These are phyloP conservation scores for Nakazawaea pomicola DNA, from an alignment of 805 yeast genomes.

Conservation along the genomic window DNA sequence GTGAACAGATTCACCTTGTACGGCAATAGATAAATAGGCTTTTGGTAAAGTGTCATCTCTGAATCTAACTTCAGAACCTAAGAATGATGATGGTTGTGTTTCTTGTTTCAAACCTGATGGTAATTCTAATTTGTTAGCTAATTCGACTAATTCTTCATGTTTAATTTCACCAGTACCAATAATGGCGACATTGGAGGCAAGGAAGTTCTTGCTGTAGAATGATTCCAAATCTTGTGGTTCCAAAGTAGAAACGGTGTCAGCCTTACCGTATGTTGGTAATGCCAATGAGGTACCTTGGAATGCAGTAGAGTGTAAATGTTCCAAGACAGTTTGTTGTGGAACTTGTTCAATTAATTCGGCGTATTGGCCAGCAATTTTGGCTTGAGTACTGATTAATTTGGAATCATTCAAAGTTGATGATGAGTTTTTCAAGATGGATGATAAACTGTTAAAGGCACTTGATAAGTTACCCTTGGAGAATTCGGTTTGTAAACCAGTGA, in stretches of 20 bases:
- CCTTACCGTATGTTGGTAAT: slow-evolving; percentile 72
- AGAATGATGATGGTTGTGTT: slow-evolving; percentile 53
- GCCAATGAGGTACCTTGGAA: slow-evolving; percentile 83
- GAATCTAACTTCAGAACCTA: slow-evolving; percentile 83
- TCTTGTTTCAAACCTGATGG: slow-evolving; percentile 47
- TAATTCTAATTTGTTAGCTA: slow-evolving; percentile 48
- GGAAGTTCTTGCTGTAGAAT: slow-evolving; percentile 53
- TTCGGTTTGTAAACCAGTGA: slow-evolving; percentile 60
- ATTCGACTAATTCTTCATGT: slow-evolving; percentile 66
- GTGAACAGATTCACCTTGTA: slow-evolving; percentile 57
- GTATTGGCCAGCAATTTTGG: slow-evolving; percentile 38
- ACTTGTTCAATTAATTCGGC: slow-evolving; percentile 52
- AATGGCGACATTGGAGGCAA: slow-evolving; percentile 60
- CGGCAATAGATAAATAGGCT: slow-evolving; percentile 76
- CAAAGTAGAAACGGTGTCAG: slow-evolving; percentile 56
- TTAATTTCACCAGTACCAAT: slow-evolving; percentile 64
- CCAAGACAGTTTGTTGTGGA: slow-evolving; percentile 54
- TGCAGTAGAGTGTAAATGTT: slow-evolving; percentile 78
- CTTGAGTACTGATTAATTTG: slow-evolving; percentile 36
- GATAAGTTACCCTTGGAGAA: slow-evolving; percentile 51
- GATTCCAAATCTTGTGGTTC: slow-evolving; percentile 52
- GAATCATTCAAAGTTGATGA: slow-evolving; percentile 31
- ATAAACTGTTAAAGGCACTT: slow-evolving; percentile 49
- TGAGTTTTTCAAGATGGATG: slow-evolving; percentile 32
- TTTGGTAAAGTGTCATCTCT: slow-evolving; percentile 84